A percentile compares a stretch with the other conserved stretches of the same genome.
These are phyloP conservation scores for Cryphonectria radicalis DNA, from an alignment of 2,329 filamentous ascomycete genomes.

Conservation along the genomic window DNA sequence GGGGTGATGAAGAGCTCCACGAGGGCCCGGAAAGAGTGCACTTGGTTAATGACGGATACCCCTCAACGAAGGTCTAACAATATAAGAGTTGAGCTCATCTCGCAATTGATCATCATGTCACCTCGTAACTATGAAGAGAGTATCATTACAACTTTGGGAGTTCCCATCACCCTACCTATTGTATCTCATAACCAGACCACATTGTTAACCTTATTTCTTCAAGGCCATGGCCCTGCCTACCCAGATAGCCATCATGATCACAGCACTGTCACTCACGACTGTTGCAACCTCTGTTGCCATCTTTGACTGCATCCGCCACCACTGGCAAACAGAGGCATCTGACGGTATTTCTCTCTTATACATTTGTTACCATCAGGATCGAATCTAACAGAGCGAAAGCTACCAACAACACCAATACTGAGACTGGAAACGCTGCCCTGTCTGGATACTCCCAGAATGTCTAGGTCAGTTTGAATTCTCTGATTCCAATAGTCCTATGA, in stretches of 20 bases:
- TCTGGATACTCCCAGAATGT: background rate
- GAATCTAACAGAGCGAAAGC: background rate
- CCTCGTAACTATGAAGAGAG: background rate
- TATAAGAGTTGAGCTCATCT: background rate
- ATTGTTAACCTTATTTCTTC: background rate
- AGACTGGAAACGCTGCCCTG: background rate
- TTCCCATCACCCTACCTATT: background rate
- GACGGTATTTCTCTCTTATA: background rate
- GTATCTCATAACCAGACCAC: background rate
- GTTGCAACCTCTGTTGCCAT: slow-evolving; percentile 11
- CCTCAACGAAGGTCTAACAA: background rate
- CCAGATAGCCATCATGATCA: background rate
- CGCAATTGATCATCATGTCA: background rate
- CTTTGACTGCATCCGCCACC: background rate
- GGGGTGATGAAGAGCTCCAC: background rate
- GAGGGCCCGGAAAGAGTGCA: background rate
- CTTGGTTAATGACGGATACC: background rate
- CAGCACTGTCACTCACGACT: background rate
- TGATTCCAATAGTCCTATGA: background rate
- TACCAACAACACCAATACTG: background rate
- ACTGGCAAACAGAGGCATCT: too few species aligned
- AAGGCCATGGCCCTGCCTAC: background rate
- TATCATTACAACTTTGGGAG: too few species aligned
- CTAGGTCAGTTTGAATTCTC: background rate
- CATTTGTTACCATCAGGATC: too few species aligned